These are phyloP conservation scores for Onygenales sp. DNA, from an alignment of 2,329 filamentous ascomycete genomes.

Conservation along the genomic window DNA sequence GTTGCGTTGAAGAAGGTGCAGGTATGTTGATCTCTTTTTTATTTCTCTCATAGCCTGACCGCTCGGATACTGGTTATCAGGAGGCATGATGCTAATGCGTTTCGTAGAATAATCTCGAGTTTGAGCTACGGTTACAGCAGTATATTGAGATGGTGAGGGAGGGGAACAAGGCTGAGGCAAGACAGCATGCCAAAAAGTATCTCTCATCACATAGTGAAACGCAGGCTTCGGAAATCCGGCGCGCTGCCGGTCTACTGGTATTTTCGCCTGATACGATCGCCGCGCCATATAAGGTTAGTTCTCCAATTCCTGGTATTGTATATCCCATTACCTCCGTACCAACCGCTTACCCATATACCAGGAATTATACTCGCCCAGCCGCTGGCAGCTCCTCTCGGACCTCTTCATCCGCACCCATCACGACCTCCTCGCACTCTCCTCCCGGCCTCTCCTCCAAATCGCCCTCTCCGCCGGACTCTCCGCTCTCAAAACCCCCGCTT, in stretches of 20 bases:
- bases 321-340: background rate
- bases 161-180: conserved; percentile 59
- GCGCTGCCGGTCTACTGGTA: conserved; percentile 72
- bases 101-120: conserved; percentile 68
- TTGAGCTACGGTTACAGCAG: conserved; percentile 86
- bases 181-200: conserved; percentile 72
- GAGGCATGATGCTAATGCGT: background rate
- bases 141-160: conserved; percentile 83
- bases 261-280: conserved; percentile 53
- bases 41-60: background rate
- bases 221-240: conserved; percentile 58
- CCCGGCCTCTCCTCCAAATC: conserved; percentile 76
- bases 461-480: conserved; percentile 86
- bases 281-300: conserved; percentile 49
- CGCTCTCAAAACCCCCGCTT: conserved; percentile 89
- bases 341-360: conserved; percentile 19
- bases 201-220: conserved; percentile 60
- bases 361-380: conserved; percentile 61
- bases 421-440: conserved; percentile 70
- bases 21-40: conserved; percentile 37
- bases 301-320: background rate
- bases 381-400: conserved; percentile 68
- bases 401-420: conserved; percentile 83
- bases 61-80: background rate
- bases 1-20: conserved; percentile 82